Evolutionary conservation across 164 flowering plant genomes (phyloP), one percentile per base, ranked within the genome.

Genomic region (Tetracentron sinense): DNA sequence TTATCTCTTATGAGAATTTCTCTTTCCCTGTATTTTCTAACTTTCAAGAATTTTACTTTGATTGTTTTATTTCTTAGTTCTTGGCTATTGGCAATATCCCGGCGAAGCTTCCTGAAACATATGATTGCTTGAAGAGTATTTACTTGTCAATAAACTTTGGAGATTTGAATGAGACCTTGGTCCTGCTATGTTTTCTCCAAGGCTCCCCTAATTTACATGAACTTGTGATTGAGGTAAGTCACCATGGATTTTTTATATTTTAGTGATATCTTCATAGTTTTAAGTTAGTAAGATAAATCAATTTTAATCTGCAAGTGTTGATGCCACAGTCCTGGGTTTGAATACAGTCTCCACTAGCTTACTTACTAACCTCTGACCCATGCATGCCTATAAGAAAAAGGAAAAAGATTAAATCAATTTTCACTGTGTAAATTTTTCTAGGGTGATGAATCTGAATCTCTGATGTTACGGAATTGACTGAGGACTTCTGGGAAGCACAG

Each of bases 191-290:
- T 69, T 75, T 85, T 15, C 64, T 78, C 20, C 71, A 77, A 69
- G 79, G 87, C 52, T 74, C 74, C 29, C 83, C 83, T 7, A 77
- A 80, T 67, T 68, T 80, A n/a, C 79, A 73, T 53, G 81, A 80
- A 44, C 76, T 82, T 55, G 78, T 80, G 65, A 53, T 82, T 53
- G 17, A 68, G 79, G 85, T 84, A 29, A 76, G 82, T 65, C 46
- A 58, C 22, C 26, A 22, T 57, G 19, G 7, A 27, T n/a, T 14
- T 28, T 49, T 42, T 28, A n/a, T 17, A 38, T 50, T 23, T 3
- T 29, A 10, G 15, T 46, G 11, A 53, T 20, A 33, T 46, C 28
- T 47, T 8, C 38, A 33, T 8, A 33, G 8, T n/a, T n/a, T n/a
- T n/a, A n/a, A n/a, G n/a, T n/a, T n/a, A n/a, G n/a, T n/a, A n/a